Evolutionary conservation across 2,329 filamentous ascomycete genomes (phyloP).

Genomic region (Cephalotrichum gorgonifer): DNA sequence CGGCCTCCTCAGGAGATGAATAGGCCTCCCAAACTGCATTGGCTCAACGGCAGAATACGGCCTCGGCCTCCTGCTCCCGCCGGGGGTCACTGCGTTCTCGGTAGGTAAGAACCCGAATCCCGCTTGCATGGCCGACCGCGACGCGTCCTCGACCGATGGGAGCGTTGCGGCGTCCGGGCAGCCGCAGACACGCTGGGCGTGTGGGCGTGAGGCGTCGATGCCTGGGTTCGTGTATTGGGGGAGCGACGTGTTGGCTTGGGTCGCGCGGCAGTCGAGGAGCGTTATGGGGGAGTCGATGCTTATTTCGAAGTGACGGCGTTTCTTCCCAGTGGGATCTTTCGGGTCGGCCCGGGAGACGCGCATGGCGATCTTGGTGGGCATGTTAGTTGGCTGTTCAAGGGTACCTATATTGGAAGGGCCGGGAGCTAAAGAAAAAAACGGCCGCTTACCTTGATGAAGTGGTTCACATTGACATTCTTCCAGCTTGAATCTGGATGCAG

Average conservation of each 20-base stretch:
- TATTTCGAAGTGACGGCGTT: constrained; percentile 86
- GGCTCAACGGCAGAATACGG: constrained; percentile 12
- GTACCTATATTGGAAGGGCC: not conserved
- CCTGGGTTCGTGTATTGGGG: constrained; percentile 69
- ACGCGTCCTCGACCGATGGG: constrained; percentile 1
- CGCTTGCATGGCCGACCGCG: too few relatives aligned
- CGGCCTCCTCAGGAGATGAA: constrained; percentile 72
- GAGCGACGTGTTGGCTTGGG: constrained; percentile 76
- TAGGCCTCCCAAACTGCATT: constrained; percentile 48
- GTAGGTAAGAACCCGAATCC: too few relatives aligned
- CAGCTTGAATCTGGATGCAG: constrained; percentile 89
- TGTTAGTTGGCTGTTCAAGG: not conserved
- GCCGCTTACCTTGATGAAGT: constrained; percentile 90
- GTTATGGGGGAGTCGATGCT: constrained; percentile 94
- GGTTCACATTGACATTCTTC: constrained; percentile 85
- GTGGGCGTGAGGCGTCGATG: constrained; percentile 37
- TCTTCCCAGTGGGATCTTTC: constrained; percentile 58
- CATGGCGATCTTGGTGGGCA: constrained; percentile 62
- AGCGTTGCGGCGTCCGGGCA: constrained; percentile 35
- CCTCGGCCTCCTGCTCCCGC: not conserved
- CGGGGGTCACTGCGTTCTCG: not conserved
- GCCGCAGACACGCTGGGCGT: constrained; percentile 40
- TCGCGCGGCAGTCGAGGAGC: constrained; percentile 87
- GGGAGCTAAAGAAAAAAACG: not conserved
- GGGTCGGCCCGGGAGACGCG: constrained; percentile 77